Percentiles rank a stretch among this genome's conserved stretches.
Evolutionary conservation across 1,284 basidiomycete species (phyloP).

Genomic region (Microbotryum saponariae): DNA sequence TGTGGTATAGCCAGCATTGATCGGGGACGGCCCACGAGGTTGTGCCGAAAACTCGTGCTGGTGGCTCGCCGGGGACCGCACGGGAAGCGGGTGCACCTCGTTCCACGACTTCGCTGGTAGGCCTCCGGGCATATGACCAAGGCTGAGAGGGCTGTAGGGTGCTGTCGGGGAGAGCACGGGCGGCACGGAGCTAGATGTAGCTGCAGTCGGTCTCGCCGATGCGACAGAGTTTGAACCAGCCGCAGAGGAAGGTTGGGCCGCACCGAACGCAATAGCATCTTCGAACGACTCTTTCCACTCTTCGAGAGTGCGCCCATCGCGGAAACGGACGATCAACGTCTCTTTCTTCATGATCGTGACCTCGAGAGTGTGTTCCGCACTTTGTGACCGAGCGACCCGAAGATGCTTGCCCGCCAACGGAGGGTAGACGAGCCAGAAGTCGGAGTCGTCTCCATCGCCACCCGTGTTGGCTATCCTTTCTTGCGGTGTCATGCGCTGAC

Average conservation of each 20-base stretch:
- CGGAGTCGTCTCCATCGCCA: slow-evolving; percentile 47
- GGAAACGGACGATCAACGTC: slow-evolving; percentile 52
- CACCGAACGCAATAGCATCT: slow-evolving; percentile 76
- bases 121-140: too few relatives aligned
- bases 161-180: not conserved
- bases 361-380: slow-evolving; percentile 47
- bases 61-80: too few relatives aligned
- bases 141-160: too few relatives aligned
- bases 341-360: slow-evolving; percentile 86
- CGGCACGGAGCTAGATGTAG: not conserved
- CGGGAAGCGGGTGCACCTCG: too few relatives aligned
- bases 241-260: slow-evolving; percentile 38
- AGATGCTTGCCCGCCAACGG: slow-evolving; percentile 92
- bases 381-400: slow-evolving; percentile 8
- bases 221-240: not conserved
- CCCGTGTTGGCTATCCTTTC: slow-evolving; percentile 50
- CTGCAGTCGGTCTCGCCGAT: not conserved
- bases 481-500: slow-evolving; percentile 46
- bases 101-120: too few relatives aligned
- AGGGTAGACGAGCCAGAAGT: slow-evolving; percentile 92
- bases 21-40: too few relatives aligned
- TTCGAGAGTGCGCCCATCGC: slow-evolving; percentile 51
- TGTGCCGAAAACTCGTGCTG: too few relatives aligned
- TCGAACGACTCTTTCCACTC: slow-evolving; percentile 64
- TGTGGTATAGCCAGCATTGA: too few relatives aligned